Evolutionary conservation across 805 yeast genomes (phyloP), one percentile per base, ranked within the genome.

Genomic region (Saturnispora diversa): DNA sequence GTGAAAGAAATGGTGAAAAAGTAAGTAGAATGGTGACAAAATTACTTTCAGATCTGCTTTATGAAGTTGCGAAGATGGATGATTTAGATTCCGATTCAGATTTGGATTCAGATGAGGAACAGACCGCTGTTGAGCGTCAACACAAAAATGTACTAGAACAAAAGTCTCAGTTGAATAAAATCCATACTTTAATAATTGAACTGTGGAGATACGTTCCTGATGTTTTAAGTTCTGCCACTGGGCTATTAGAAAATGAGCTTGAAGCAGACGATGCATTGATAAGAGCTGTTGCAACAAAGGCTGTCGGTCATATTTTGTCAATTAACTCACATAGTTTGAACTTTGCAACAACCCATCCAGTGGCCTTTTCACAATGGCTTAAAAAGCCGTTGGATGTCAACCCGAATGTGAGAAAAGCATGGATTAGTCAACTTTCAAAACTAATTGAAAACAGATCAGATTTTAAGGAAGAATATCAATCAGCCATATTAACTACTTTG

Each of bases 201-300:
- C 63, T 87, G 2, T 88, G 96, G 95, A 74, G 68, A 49, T 69
- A 74, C 38, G 78, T 77, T 0, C 96, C 96, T 0, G 92, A 82
- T 35, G 62, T 84, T 16, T 64, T 84, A 9, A 69, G 74, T 3
- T 75, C 92, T 1, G 81, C 83, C 0, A 74, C 84, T 68, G 92
- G 94, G 0, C 70, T 84, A 38, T 64, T 87, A 4, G 84, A 84
- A 48, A 86, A 84, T 51, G 94, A 87, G 49, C 62, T 87, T 31
- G 76, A 75, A 43, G 85, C 94, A 0, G 84, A 80, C 31, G 73
- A 77, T 48, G 76, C 74, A 23, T 58, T 65, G 12, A 66, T 83
- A 15, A 69, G 96, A 47, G 54, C 69, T 0, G 58, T 81, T 39
- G 87, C 95, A 0, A 82, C 94, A 0, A 73, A 73, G 32, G 74